Evolutionary conservation across 805 yeast species (phyloP).

Genomic region (Yueomyces sinensis): DNA sequence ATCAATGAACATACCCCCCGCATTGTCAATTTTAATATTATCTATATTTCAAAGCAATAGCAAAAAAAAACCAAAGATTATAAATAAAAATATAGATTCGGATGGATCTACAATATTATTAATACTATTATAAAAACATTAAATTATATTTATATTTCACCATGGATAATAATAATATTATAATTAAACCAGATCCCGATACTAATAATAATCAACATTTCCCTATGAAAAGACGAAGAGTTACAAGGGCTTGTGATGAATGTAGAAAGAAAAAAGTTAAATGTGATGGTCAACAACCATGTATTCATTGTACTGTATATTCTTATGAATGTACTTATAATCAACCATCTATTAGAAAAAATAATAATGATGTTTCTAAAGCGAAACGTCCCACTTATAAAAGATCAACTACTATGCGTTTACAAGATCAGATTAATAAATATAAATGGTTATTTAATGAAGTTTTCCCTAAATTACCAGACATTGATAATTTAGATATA

Average conservation of each 20-base stretch:
- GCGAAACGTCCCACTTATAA: no score
- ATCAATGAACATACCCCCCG: no score
- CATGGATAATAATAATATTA: no score
- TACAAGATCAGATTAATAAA: conserved; percentile 10
- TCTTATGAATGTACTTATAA: conserved; percentile 76
- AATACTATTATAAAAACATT: no score
- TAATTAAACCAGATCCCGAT: no score
- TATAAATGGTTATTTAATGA: conserved; percentile 13
- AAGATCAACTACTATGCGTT: neutral
- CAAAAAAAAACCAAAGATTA: no score
- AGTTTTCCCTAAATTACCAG: conserved; percentile 17
- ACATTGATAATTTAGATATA: conserved; percentile 14
- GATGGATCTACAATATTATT: no score
- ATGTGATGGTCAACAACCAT: conserved; percentile 76
- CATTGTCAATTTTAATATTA: no score
- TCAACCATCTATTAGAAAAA: conserved; percentile 40
- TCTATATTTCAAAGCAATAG: no score
- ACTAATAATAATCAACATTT: neutral
- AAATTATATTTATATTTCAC: no score
- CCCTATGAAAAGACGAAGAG: conserved; percentile 23
- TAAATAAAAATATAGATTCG: no score
- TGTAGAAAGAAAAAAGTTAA: conserved; percentile 63
- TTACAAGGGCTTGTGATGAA: conserved; percentile 34
- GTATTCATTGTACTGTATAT: conserved; percentile 81
- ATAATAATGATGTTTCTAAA: neutral